Conservation (phyloP, 2,329 filamentous ascomycete genomes). For the Fusarium albosuccineum region DNA sequence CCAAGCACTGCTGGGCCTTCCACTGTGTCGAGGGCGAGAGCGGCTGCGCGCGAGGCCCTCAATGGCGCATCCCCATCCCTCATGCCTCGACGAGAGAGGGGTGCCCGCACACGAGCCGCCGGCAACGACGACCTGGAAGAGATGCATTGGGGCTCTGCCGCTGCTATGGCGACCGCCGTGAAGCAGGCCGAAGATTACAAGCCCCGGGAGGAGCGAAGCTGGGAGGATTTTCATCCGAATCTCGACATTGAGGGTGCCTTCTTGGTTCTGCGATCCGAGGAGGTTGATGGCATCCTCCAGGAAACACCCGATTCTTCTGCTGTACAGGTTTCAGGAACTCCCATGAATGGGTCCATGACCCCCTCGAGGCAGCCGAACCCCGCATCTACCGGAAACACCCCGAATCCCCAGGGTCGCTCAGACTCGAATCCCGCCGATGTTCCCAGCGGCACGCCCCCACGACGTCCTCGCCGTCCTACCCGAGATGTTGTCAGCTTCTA, state of each 20-base stretch:
- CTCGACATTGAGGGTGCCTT: constrained; percentile 89
- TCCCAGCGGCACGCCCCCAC: constrained; percentile 50
- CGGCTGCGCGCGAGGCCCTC: constrained; percentile 61
- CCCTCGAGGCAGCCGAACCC: constrained; percentile 62
- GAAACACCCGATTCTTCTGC: constrained; percentile 55
- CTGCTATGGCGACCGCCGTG: constrained; percentile 87
- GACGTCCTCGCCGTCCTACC: constrained; percentile 59
- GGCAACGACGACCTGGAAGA: constrained; percentile 67
- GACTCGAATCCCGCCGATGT: constrained; percentile 51
- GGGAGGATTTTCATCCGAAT: constrained; percentile 98
- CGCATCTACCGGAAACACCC: constrained; percentile 58
- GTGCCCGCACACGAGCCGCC: constrained; percentile 65
- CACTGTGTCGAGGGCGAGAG: constrained; percentile 65
- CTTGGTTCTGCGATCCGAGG: constrained; percentile 82
- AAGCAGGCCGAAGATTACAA: constrained; percentile 97
- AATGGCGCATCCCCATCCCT: constrained; percentile 55
- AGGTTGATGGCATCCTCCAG: constrained; percentile 80
- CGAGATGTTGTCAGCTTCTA: constrained; percentile 68
- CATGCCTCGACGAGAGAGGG: constrained; percentile 68
- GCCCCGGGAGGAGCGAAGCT: constrained; percentile 93
- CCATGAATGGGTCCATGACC: constrained; percentile 58
- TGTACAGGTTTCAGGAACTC: constrained; percentile 45
- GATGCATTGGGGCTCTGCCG: constrained; percentile 87
- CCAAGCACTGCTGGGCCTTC: constrained; percentile 57
- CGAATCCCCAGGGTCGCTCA: constrained; percentile 52